A percentile compares a stretch with the other conserved stretches of the same genome.
phyloP scores from a whole-genome alignment of 2,329 filamentous ascomycete species.

The Exophiala sp. region DNA sequence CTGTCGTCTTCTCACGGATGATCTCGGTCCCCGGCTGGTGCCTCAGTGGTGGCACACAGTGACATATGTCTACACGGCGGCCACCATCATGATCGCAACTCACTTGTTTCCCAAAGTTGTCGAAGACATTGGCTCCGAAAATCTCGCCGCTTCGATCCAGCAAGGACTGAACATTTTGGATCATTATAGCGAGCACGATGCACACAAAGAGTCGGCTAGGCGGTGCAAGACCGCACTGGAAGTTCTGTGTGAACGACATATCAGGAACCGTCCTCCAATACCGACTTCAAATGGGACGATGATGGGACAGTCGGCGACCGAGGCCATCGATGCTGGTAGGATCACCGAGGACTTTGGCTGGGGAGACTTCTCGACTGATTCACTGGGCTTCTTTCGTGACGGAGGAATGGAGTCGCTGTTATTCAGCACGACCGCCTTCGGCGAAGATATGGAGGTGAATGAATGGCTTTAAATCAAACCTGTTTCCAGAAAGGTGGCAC shows the following conservation, averaged over 20 bases:
- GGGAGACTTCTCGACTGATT: not conserved
- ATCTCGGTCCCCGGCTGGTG: constrained; percentile 1
- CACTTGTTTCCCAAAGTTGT: not conserved
- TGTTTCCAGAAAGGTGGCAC: no score
- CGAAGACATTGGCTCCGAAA: not conserved
- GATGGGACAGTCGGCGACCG: not conserved
- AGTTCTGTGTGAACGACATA: not conserved
- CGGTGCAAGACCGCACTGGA: not conserved
- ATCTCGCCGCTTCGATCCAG: not conserved
- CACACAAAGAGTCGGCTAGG: not conserved
- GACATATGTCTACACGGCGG: constrained; percentile 19
- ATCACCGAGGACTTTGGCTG: not conserved
- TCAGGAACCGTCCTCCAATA: not conserved
- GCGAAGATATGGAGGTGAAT: no score
- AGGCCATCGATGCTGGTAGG: not conserved
- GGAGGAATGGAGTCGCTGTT: not conserved
- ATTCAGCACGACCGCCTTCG: not conserved
- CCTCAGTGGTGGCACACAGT: not conserved
- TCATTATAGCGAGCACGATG: not conserved
- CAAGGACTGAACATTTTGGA: not conserved
- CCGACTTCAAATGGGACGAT: not conserved
- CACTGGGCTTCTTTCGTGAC: not conserved
- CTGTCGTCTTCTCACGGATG: not conserved
- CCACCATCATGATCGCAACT: constrained; percentile 1
- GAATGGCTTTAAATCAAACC: no score